These are phyloP conservation scores for Talaromyces stipitatus DNA, from an alignment of 495 filamentous ascomycete species.

Conservation along the genomic window DNA sequence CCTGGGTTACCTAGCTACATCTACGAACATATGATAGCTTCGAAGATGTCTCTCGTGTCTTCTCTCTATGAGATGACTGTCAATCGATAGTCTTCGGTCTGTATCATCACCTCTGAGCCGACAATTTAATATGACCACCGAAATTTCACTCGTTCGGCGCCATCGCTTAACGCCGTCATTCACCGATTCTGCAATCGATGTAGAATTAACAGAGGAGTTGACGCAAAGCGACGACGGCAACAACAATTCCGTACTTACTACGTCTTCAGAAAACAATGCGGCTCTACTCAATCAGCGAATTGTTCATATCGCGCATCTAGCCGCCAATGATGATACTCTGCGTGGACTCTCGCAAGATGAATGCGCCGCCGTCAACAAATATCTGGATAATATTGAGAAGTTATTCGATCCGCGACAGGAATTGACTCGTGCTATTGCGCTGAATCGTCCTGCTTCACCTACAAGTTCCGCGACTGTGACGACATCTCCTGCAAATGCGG, in stretches of 20 bases:
- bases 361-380: constrained; percentile 16
- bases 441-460: constrained; percentile 9
- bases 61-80: background rate
- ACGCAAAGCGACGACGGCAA: background rate
- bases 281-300: constrained; percentile 15
- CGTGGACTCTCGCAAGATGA: constrained; percentile 8
- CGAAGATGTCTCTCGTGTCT: background rate
- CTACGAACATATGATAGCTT: background rate
- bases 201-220: background rate
- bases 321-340: constrained; percentile 2
- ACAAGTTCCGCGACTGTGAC: background rate
- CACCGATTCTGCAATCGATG: constrained; percentile 10
- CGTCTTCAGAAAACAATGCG: background rate
- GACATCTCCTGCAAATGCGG: background rate
- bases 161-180: constrained; percentile 7
- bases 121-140: background rate
- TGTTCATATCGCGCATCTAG: constrained; percentile 15
- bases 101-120: background rate
- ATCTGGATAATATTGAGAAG: constrained; percentile 24
- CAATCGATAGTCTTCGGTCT: background rate
- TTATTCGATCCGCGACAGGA: constrained; percentile 18
- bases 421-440: constrained; percentile 13
- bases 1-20: background rate
- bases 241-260: background rate
- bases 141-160: background rate